These are phyloP conservation scores for Quercus tomentella DNA, from an alignment of 331 rosid species.

Conservation along the genomic window DNA sequence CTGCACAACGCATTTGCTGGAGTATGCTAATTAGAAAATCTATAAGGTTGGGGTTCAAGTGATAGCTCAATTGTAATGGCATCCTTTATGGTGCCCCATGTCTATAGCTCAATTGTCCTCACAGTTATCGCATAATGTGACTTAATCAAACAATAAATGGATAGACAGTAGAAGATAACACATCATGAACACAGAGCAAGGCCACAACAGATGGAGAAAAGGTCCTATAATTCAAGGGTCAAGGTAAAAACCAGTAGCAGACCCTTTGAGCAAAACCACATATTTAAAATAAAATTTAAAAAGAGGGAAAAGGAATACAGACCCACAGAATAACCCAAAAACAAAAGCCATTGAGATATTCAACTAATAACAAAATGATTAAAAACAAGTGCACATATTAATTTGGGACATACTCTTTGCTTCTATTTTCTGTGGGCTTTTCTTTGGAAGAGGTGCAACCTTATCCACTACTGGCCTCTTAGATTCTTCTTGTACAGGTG, in stretches of 20 bases:
- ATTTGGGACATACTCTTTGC: constrained; percentile 52
- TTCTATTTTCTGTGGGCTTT: constrained; percentile 47
- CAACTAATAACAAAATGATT: neutral
- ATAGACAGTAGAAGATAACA: neutral
- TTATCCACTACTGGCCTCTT: constrained; percentile 38
- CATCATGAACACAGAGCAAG: neutral
- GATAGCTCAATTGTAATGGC: too few relatives aligned
- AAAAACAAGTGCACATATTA: neutral
- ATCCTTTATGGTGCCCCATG: too few relatives aligned
- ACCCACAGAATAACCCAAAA: neutral
- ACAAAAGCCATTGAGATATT: constrained; percentile 5
- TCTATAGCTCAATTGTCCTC: too few relatives aligned
- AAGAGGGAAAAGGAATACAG: neutral
- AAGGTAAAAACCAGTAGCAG: neutral
- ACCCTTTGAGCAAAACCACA: neutral
- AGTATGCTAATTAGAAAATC: neutral
- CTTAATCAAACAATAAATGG: neutral
- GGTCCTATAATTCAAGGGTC: neutral
- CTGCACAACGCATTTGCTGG: neutral
- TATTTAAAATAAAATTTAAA: neutral
- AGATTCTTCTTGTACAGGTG: constrained; percentile 34
- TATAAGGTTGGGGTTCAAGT: too few relatives aligned
- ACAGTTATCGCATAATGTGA: neutral
- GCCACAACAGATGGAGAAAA: neutral
- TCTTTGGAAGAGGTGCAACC: constrained; percentile 36